phyloP scores from a whole-genome alignment of 306 rosid genomes.

The Inga laurina region DNA sequence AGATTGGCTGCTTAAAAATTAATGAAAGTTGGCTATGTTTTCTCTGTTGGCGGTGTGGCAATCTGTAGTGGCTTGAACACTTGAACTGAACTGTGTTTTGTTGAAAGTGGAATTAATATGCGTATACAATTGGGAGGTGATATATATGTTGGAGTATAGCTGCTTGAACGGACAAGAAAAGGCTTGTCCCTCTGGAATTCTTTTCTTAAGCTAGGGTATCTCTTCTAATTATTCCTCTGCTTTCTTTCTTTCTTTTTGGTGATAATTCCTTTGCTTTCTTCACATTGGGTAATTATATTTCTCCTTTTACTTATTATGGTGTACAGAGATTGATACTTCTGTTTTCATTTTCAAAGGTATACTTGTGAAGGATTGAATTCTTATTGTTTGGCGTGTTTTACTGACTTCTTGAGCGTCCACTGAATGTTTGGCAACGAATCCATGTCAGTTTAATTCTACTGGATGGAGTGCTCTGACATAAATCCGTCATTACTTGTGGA shows the following conservation, averaged over 20 bases:
- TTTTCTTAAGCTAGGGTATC: no score
- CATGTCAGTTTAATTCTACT: no score
- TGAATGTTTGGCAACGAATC: no score
- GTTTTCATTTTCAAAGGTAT: neutral
- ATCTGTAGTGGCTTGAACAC: neutral
- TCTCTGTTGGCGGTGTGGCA: slow-evolving; percentile 1
- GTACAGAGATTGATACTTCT: neutral
- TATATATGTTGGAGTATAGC: neutral
- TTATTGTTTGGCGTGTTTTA: neutral
- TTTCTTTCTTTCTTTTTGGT: neutral
- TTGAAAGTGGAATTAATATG: neutral
- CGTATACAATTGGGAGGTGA: neutral
- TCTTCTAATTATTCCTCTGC: no score
- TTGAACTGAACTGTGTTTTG: neutral
- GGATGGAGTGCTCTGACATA: no score
- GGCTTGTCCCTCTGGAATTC: neutral
- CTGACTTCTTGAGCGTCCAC: neutral
- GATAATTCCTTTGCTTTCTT: neutral
- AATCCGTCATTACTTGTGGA: neutral
- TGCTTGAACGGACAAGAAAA: neutral
- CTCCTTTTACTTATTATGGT: neutral
- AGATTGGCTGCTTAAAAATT: neutral
- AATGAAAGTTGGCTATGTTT: neutral
- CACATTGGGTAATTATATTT: slow-evolving; percentile 34
- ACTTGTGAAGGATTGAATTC: neutral